Evolutionary conservation across 2,329 filamentous ascomycete genomes (phyloP), one percentile per base, ranked within the genome.

Genomic region (Alternaria sp.): DNA sequence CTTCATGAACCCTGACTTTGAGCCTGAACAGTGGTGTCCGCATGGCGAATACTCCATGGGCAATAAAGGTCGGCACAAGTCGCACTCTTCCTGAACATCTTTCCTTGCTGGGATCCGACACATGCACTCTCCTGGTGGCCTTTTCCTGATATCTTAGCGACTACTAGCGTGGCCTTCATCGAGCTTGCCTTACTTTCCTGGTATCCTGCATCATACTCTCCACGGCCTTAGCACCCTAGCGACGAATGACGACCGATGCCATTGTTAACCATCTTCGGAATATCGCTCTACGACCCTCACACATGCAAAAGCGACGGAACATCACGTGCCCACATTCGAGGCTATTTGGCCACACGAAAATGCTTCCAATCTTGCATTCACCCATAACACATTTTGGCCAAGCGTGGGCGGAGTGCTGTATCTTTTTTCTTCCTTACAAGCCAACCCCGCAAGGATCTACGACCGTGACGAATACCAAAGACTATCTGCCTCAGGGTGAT

Each of bases 1-100:
- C 69, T 84, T 81, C 68, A 69, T 80, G 58, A 84, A 83, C 62
- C 79, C 80, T 21, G 80, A 83, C 31, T 84, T 84, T 65, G 80
- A 84, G 57, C 82, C 82, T 5, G 81, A 84, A 62, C 80, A 83
- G 58, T 84, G 82, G 81, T 77, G 75, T 61, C 82, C 82, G 3
- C 80, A 81, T 21, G 72, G 77, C 53, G 81, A 83, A 50, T 82
- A 81, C 58, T 71, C 77, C 31, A 78, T 73, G 14, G 69, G 69
- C 36, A 72, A 73, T 41, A 75, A 75, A 60, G 71, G 72, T 31
- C 73, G 75, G 51, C 72, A 78, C 67, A 78, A 78, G 60, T 77
- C 74, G 7, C 66, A 71, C 37, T 75, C 72, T 10, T 72, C 72
- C 52, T 76, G 69, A 67, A 36, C 56, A 50, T 39, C 52, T 64